Percentiles rank a stretch among this genome's conserved stretches.
Evolutionary conservation across 345 rosid species (phyloP).

Genomic region (Murraya paniculata): DNA sequence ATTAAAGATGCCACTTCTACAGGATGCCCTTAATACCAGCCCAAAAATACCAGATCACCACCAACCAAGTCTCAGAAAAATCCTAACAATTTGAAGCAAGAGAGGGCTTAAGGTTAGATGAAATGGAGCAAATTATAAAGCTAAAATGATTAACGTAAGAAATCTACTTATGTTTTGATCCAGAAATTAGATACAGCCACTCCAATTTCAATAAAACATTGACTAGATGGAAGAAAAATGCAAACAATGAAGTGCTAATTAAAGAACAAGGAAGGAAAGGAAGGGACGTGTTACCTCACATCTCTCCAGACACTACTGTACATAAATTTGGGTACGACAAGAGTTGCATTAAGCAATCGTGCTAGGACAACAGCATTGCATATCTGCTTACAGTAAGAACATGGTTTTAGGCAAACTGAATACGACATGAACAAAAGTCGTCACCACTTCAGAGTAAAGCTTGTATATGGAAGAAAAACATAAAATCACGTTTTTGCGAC

Average conservation of each 20-base stretch:
- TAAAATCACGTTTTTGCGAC: background rate
- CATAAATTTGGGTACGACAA: slow-evolving; percentile 86
- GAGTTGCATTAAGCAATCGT: slow-evolving; percentile 80
- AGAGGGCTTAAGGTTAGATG: background rate
- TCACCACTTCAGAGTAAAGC: background rate
- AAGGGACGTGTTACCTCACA: slow-evolving; percentile 54
- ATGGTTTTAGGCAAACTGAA: slow-evolving; percentile 10
- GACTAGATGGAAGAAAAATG: background rate
- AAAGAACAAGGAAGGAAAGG: slow-evolving; percentile 18
- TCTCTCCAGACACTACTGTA: slow-evolving; percentile 96
- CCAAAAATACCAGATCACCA: background rate
- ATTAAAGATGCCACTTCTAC: background rate
- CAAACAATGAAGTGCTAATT: background rate
- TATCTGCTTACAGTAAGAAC: slow-evolving; percentile 44
- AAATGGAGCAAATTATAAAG: background rate
- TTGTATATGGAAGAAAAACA: background rate
- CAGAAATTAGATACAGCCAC: background rate
- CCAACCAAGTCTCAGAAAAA: background rate
- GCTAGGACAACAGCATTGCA: slow-evolving; percentile 93
- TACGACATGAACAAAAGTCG: background rate
- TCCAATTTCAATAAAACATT: background rate
- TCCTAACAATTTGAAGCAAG: background rate
- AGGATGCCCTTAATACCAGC: background rate
- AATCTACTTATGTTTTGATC: background rate
- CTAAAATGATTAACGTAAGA: background rate